These are phyloP conservation scores for Pleurotus djamor DNA, from an alignment of 768 basidiomycete genomes.

Conservation along the genomic window DNA sequence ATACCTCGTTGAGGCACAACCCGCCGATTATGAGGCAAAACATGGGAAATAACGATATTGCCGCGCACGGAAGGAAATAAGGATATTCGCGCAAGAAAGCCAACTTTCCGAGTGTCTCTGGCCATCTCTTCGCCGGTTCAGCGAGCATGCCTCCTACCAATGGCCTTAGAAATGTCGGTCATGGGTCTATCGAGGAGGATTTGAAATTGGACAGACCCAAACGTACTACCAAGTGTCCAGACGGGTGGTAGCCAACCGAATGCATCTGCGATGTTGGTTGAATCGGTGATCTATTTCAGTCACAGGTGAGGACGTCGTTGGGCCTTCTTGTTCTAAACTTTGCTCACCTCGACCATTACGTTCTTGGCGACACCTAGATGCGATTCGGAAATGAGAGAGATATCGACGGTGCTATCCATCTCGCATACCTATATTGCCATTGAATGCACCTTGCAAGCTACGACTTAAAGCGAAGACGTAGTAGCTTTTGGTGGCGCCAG, in stretches of 20 bases:
- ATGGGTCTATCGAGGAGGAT: neutral
- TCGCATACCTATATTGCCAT: constrained; percentile 25
- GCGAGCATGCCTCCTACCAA: constrained; percentile 29
- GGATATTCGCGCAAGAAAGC: constrained; percentile 27
- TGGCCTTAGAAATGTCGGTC: constrained; percentile 12
- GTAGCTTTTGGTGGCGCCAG: constrained; percentile 39
- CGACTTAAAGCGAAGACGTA: constrained; percentile 24
- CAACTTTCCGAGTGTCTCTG: constrained; percentile 20
- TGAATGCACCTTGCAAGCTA: constrained; percentile 25
- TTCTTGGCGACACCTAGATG: constrained; percentile 22
- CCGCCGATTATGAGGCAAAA: constrained; percentile 15
- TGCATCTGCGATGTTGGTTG: constrained; percentile 22
- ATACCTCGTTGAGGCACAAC: constrained; percentile 25
- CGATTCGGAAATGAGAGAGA: neutral
- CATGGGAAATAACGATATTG: neutral
- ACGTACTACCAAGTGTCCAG: constrained; percentile 21
- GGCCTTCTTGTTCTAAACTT: neutral
- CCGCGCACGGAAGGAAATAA: constrained; percentile 29
- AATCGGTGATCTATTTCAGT: constrained; percentile 20
- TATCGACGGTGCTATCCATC: neutral
- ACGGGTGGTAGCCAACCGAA: constrained; percentile 24
- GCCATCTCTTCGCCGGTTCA: constrained; percentile 27
- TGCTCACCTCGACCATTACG: constrained; percentile 26
- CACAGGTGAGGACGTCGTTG: neutral
- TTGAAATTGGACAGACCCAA: constrained; percentile 16